Conservation (phyloP, 331 rosid genomes). For the Saraca asoca region DNA sequence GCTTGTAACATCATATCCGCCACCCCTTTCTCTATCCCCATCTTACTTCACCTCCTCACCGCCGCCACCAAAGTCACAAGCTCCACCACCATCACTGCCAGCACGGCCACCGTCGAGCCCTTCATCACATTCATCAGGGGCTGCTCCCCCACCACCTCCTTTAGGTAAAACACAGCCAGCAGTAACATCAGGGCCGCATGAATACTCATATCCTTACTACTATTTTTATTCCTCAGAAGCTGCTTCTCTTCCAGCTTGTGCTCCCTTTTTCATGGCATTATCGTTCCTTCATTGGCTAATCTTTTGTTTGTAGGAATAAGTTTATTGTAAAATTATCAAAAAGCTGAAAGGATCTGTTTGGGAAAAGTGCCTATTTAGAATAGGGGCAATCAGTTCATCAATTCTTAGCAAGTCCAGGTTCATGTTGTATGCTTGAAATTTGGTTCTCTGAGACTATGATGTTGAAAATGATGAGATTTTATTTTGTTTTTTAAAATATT, state of each 20-base stretch:
- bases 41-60: conserved; percentile 31
- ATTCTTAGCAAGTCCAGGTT: too few relatives aligned
- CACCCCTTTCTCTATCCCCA: conserved; percentile 5
- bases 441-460: not conserved
- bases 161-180: conserved; percentile 49
- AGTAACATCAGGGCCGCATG: conserved; percentile 45
- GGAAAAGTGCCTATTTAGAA: conserved; percentile 23
- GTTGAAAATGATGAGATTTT: not conserved
- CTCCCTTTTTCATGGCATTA: conserved; percentile 13
- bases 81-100: conserved; percentile 7
- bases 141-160: conserved; percentile 67
- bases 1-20: conserved; percentile 37
- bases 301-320: conserved; percentile 37
- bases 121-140: conserved; percentile 40
- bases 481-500: not conserved
- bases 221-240: conserved; percentile 59
- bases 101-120: conserved; percentile 45
- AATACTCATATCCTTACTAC: conserved; percentile 60
- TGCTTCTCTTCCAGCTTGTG: conserved; percentile 39
- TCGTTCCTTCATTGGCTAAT: conserved; percentile 41
- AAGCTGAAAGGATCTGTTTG: not conserved
- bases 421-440: too few relatives aligned
- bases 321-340: not conserved
- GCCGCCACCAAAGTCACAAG: conserved; percentile 31
- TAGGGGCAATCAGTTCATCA: too few relatives aligned